phyloP scores from a whole-genome alignment of 2,329 filamentous ascomycete species.

The Cryphonectria parasitica region DNA sequence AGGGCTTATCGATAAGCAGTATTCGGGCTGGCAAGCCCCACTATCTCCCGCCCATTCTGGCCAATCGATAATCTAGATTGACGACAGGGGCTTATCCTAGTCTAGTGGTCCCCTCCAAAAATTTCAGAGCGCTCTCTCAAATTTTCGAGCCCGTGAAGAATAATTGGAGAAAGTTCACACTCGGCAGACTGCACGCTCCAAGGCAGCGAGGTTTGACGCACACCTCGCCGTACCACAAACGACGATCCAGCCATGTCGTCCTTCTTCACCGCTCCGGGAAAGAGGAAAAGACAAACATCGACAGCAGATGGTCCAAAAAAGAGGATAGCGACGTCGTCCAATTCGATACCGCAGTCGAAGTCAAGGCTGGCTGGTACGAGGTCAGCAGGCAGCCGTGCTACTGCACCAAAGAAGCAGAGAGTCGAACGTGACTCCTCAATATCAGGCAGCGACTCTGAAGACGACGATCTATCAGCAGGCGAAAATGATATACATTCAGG shows the following conservation, averaged over 20 bases:
- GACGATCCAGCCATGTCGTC: conserved; percentile 72
- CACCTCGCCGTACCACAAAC: conserved; percentile 28
- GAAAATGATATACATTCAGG: conserved; percentile 37
- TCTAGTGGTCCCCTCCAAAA: conserved; percentile 18
- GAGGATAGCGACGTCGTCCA: conserved; percentile 54
- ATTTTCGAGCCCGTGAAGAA: conserved; percentile 24
- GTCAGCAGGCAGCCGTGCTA: conserved; percentile 35
- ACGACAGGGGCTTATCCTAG: conserved; percentile 6
- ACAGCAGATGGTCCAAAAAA: conserved; percentile 63
- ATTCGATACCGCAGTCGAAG: conserved; percentile 44
- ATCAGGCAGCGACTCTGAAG: conserved; percentile 79
- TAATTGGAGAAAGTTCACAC: conserved; percentile 19
- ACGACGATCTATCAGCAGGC: conserved; percentile 52
- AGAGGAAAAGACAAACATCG: conserved; percentile 73
- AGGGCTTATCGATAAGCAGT: conserved; percentile 17
- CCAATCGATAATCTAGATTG: neutral
- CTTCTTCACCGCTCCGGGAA: conserved; percentile 92
- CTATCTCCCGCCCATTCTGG: neutral
- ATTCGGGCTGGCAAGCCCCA: neutral
- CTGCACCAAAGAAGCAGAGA: conserved; percentile 45
- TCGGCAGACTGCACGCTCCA: conserved; percentile 22
- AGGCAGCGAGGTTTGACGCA: conserved; percentile 33
- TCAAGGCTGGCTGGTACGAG: conserved; percentile 42
- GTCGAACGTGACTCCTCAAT: conserved; percentile 74
- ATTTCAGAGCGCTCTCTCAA: conserved; percentile 23